A percentile compares a stretch with the other conserved stretches of the same genome.
Evolutionary conservation across 2,329 filamentous ascomycete genomes (phyloP).

Genomic region (Claviceps pazoutovae): DNA sequence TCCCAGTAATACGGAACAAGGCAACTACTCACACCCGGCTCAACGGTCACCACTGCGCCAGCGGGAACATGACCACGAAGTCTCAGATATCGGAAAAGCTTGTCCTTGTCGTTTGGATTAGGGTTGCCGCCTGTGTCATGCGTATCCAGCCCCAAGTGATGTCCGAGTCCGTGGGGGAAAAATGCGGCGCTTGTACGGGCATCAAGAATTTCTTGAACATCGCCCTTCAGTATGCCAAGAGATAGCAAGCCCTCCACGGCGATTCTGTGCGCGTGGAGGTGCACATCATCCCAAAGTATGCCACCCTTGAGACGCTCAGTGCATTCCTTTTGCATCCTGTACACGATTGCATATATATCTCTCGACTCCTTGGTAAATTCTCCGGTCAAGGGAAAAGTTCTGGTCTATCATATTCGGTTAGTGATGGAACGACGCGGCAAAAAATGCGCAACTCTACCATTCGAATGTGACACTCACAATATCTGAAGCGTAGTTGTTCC

Average conservation of each 20-base stretch:
- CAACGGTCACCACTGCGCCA: slow-evolving; percentile 80
- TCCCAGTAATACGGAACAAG: neutral
- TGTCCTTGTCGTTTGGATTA: slow-evolving; percentile 65
- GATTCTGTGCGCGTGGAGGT: slow-evolving; percentile 64
- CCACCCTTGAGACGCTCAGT: slow-evolving; percentile 61
- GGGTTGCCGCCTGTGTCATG: slow-evolving; percentile 74
- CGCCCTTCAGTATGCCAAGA: slow-evolving; percentile 59
- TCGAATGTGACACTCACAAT: slow-evolving; percentile 29
- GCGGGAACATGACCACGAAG: slow-evolving; percentile 63
- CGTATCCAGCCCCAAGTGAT: slow-evolving; percentile 86
- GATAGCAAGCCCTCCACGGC: slow-evolving; percentile 66
- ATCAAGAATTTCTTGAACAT: slow-evolving; percentile 59
- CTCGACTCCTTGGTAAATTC: slow-evolving; percentile 56
- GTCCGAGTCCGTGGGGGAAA: slow-evolving; percentile 81
- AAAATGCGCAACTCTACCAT: neutral
- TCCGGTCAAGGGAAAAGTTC: slow-evolving; percentile 71
- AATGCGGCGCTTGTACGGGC: slow-evolving; percentile 76
- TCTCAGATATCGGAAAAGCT: slow-evolving; percentile 76
- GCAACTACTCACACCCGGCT: slow-evolving; percentile 58
- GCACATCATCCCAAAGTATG: slow-evolving; percentile 68
- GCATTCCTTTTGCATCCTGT: slow-evolving; percentile 73
- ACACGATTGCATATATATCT: slow-evolving; percentile 69
- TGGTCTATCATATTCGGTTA: slow-evolving; percentile 39
- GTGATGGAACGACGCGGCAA: neutral
- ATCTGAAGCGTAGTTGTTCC: slow-evolving; percentile 56